Conservation (phyloP, 2,329 filamentous ascomycete species). For the Fusarium sp. region DNA sequence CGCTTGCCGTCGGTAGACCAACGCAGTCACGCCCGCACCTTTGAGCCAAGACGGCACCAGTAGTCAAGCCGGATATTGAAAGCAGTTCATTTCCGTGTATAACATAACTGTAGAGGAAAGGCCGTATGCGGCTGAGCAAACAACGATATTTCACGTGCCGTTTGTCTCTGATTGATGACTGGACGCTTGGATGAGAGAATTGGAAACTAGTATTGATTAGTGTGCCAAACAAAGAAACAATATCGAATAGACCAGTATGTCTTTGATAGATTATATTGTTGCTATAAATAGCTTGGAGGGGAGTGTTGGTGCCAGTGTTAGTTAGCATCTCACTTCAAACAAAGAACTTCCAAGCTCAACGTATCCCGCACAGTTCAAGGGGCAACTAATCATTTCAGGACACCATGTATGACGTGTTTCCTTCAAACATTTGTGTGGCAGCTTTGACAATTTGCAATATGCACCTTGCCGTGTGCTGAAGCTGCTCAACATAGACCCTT, state of each 20-base stretch:
- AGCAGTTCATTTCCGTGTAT: background rate
- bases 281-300: too few species aligned
- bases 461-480: background rate
- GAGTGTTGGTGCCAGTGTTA: too few species aligned
- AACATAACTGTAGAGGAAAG: background rate
- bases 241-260: too few species aligned
- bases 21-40: background rate
- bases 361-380: too few species aligned
- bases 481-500: background rate
- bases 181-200: background rate
- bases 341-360: too few species aligned
- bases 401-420: too few species aligned
- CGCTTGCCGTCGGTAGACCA: background rate
- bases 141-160: background rate
- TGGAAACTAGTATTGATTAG: background rate
- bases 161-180: background rate
- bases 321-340: too few species aligned
- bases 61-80: too few species aligned
- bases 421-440: too few species aligned
- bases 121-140: background rate
- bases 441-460: background rate
- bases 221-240: too few species aligned
- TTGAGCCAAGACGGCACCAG: background rate
- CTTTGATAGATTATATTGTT: too few species aligned
- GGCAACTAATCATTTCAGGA: too few species aligned